Percentiles rank a stretch among this genome's conserved stretches.
phyloP scores from a whole-genome alignment of 202 grass and related monocot species.

The Panicum virgatum region DNA sequence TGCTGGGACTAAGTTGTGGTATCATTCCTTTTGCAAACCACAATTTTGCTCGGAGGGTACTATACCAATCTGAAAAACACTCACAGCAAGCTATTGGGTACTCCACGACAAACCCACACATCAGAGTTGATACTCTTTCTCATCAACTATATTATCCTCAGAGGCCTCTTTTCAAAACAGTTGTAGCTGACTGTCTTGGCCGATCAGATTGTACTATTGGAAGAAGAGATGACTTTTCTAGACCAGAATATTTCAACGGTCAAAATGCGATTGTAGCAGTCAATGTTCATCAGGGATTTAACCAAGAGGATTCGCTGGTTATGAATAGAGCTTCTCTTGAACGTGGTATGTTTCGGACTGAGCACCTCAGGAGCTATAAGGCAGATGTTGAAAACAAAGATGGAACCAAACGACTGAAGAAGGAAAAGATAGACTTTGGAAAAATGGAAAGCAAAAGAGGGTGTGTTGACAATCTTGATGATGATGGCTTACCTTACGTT shows the following conservation, averaged over 20 bases:
- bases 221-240: conserved; percentile 57
- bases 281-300: conserved; percentile 97
- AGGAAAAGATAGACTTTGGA: conserved; percentile 81
- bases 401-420: conserved; percentile 54
- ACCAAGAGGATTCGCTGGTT: conserved; percentile 97
- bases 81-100: conserved; percentile 98
- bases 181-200: conserved; percentile 77
- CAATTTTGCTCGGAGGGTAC: conserved; percentile 91
- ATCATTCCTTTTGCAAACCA: conserved; percentile 95
- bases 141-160: conserved; percentile 97
- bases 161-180: conserved; percentile 89
- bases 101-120: conserved; percentile 83
- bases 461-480: conserved; percentile 89
- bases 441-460: conserved; percentile 95
- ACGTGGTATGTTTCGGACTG: conserved; percentile 91
- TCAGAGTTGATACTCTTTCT: conserved; percentile 86
- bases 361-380: conserved; percentile 90
- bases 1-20: conserved; percentile 86
- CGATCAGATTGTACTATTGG: conserved; percentile 62
- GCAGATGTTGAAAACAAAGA: conserved; percentile 83
- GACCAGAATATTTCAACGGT: conserved; percentile 93
- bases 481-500: conserved; percentile 90
- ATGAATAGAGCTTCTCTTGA: conserved; percentile 97
- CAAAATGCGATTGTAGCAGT: conserved; percentile 97
- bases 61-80: conserved; percentile 95